Base-by-base conservation (phyloP, 2,329 filamentous ascomycete species). In the Fusarium cicatricum region DNA sequence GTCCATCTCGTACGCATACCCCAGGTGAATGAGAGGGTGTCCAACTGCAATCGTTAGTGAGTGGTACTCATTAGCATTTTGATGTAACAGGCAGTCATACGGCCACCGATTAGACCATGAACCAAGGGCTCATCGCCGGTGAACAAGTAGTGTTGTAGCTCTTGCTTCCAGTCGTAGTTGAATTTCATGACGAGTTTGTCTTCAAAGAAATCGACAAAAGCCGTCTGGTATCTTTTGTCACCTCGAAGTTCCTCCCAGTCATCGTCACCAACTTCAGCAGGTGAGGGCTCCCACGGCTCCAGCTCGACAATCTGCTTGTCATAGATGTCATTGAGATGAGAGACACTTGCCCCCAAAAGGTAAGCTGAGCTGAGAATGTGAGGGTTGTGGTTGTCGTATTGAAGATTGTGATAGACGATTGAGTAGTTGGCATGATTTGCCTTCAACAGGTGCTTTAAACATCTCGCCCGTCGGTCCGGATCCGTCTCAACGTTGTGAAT, bases 141-240 rank as follows among this genome's bases (percentile, higher is more conserved):
- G 61, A 94, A 90, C 39, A 99, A 75, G 71, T 90, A 98, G 58
- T 93, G 85, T 3, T 86, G 78, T 9, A 96, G 79, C 3, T 96
- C 85, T 47, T 82, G 80, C 70, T 89, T 90, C 91, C 95, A 97
- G 70, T 97, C 85, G 72, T 97, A 98, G 31, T 86, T 81, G 67
- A 88, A 85, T 23, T 79, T 77, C 73, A 85, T 77, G 3, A 91
- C 92, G 26, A 98, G 80, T 68, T 92, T 87, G 72, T 99, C 95
- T 73, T 99, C 95, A 71, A 96, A 98, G 72, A 95, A 98, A 72
- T 99, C 93, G 51, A 99, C 81, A 70, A 89, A 99, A 1, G 92
- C 94, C 55, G 94, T 85, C 75, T 99, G 92, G 70, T 96, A 97
- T 59, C 80, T 85, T 67, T 83, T 83, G 71, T 92, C 86, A 17